These are phyloP conservation scores for Colletotrichum horii DNA, from an alignment of 2,329 filamentous ascomycete genomes.

Conservation along the genomic window DNA sequence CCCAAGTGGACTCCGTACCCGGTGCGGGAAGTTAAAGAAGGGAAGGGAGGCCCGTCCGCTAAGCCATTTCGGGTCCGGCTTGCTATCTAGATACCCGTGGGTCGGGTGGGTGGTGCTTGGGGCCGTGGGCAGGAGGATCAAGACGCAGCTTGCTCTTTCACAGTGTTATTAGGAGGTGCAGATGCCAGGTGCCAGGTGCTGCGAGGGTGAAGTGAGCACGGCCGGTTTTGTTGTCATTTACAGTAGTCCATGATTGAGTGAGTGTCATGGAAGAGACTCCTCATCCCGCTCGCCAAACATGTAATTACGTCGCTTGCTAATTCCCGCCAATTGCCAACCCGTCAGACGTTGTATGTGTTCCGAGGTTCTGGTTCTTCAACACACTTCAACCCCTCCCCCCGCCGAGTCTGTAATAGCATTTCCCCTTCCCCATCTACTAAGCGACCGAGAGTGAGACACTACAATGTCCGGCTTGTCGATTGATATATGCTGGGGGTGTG, in stretches of 20 bases:
- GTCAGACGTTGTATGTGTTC: conserved; percentile 3
- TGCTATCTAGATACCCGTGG: conserved; percentile 10
- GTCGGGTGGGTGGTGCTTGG: neutral
- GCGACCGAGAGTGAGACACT: neutral
- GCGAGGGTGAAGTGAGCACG: neutral
- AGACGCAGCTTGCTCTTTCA: neutral
- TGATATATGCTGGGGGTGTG: neutral
- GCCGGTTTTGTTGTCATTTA: neutral
- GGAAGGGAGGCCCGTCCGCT: conserved; percentile 10
- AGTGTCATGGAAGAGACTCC: neutral
- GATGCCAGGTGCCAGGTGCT: neutral
- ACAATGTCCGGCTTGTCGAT: neutral
- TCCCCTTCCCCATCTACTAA: neutral
- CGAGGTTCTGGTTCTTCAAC: conserved; percentile 21
- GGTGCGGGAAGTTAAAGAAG: conserved; percentile 1
- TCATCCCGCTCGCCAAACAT: neutral
- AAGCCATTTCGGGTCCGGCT: conserved; percentile 7
- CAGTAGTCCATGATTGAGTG: neutral
- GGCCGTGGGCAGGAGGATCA: neutral
- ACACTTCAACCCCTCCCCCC: neutral
- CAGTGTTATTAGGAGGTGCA: neutral
- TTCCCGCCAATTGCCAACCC: neutral
- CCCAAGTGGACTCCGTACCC: neutral
- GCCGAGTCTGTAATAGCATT: neutral
- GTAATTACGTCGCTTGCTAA: neutral